These are phyloP conservation scores for Micractinium conductrix DNA, from an alignment of 139 green algal genomes.

Conservation along the genomic window DNA sequence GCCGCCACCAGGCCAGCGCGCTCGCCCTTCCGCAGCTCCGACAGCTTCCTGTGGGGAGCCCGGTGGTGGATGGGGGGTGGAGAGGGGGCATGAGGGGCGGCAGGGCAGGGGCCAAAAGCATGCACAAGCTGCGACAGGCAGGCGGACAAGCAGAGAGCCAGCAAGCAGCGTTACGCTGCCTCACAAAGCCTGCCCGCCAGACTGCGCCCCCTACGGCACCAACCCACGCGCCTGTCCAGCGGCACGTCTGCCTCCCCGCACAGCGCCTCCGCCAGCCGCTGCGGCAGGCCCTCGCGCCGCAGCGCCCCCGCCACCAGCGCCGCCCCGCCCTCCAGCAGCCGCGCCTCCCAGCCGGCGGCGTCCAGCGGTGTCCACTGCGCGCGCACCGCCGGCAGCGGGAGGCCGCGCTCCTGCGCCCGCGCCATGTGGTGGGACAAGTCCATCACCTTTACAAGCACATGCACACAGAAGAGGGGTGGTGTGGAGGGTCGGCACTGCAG, in stretches of 20 bases:
- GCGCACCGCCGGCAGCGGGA: constrained; percentile 23
- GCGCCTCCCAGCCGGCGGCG: constrained; percentile 60
- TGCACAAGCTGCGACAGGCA: no score
- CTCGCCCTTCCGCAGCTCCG: constrained; percentile 61
- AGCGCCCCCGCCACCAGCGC: constrained; percentile 58
- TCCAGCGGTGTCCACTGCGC: constrained; percentile 73
- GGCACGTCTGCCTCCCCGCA: constrained; percentile 59
- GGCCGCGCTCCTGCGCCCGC: constrained; percentile 46
- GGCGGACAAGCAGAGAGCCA: no score
- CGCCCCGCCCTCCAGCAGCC: constrained; percentile 51
- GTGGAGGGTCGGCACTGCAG: no score
- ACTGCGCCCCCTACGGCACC: neutral
- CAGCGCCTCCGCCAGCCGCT: constrained; percentile 80
- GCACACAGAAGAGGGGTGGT: no score
- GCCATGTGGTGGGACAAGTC: constrained; percentile 82
- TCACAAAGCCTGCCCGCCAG: neutral
- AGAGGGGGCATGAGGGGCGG: neutral
- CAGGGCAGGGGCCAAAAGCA: neutral
- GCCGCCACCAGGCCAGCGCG: constrained; percentile 58
- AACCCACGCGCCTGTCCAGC: neutral
- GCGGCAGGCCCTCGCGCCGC: constrained; percentile 60
- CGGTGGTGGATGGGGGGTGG: neutral
- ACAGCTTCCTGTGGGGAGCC: constrained; percentile 24
- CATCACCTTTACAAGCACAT: no score
- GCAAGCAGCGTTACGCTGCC: no score